Evolutionary conservation across 352 stramenopile species (phyloP).

Genomic region (Globisporangium nagaii): DNA sequence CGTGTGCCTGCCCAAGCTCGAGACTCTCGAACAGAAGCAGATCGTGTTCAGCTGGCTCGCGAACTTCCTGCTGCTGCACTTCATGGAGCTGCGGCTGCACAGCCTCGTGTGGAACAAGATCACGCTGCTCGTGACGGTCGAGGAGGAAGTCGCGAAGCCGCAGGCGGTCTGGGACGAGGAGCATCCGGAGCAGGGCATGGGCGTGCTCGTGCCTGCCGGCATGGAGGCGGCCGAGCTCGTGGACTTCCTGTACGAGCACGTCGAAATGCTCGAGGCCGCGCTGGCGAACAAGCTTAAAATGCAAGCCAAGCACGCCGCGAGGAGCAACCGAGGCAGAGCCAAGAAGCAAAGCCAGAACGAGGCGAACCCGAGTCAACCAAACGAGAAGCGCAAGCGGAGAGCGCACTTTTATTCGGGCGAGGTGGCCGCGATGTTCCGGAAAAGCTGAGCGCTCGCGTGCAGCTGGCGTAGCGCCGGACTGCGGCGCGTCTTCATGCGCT

Average conservation of each 20-base stretch:
- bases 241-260: conserved; percentile 55
- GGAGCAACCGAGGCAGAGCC: neutral
- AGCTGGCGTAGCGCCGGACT: conserved; percentile 3
- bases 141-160: conserved; percentile 22
- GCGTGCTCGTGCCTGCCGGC: conserved; percentile 54
- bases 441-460: conserved; percentile 20
- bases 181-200: conserved; percentile 56
- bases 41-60: conserved; percentile 74
- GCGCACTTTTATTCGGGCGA: conserved; percentile 61
- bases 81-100: conserved; percentile 77
- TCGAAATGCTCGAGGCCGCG: conserved; percentile 56
- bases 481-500: conserved; percentile 7
- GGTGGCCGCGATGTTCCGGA: conserved; percentile 42
- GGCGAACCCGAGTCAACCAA: neutral
- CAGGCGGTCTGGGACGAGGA: conserved; percentile 52
- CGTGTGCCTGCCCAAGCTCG: conserved; percentile 57
- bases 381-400: conserved; percentile 11
- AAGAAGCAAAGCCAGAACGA: too few species aligned
- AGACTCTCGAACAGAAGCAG: conserved; percentile 39
- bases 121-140: conserved; percentile 54
- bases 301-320: conserved; percentile 6
- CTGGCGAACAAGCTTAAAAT: conserved; percentile 26
- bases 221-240: conserved; percentile 49
- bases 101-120: conserved; percentile 84
- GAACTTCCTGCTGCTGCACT: conserved; percentile 73